Evolutionary conservation across 2,329 filamentous ascomycete species (phyloP).

Genomic region (Rutstroemia sp.): DNA sequence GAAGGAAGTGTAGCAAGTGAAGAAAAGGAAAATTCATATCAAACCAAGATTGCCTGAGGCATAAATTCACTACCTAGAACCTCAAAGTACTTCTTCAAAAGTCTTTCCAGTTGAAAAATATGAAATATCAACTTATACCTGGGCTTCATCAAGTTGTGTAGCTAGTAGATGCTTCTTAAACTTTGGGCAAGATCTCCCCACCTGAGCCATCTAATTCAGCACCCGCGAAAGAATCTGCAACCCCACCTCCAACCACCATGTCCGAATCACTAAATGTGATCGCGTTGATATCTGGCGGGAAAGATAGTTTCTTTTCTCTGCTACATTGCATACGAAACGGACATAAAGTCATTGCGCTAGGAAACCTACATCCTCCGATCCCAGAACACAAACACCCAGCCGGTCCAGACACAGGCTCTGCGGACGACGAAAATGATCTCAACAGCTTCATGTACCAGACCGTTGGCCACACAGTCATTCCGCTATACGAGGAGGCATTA

Average conservation of each 20-base stretch:
- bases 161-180: neutral
- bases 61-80: neutral
- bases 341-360: conserved; percentile 78
- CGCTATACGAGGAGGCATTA: conserved; percentile 74
- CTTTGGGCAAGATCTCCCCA: too few relatives aligned
- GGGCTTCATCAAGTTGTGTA: neutral
- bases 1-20: too few relatives aligned
- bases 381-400: neutral
- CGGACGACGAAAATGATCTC: conserved; percentile 54
- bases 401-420: neutral
- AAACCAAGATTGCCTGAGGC: conserved; percentile 1
- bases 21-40: neutral
- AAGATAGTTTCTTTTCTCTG: conserved; percentile 92
- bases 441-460: conserved; percentile 99
- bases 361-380: conserved; percentile 69
- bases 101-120: neutral
- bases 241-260: conserved; percentile 29
- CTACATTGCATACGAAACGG: conserved; percentile 84
- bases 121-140: too few relatives aligned
- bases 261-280: conserved; percentile 64
- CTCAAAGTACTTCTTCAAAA: neutral
- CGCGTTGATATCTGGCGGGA: conserved; percentile 88
- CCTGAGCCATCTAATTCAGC: too few relatives aligned
- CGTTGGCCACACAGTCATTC: conserved; percentile 80
- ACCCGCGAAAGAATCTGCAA: neutral